phyloP scores from a whole-genome alignment of 2,329 filamentous ascomycete genomes.

The Monosporascus ibericus region DNA sequence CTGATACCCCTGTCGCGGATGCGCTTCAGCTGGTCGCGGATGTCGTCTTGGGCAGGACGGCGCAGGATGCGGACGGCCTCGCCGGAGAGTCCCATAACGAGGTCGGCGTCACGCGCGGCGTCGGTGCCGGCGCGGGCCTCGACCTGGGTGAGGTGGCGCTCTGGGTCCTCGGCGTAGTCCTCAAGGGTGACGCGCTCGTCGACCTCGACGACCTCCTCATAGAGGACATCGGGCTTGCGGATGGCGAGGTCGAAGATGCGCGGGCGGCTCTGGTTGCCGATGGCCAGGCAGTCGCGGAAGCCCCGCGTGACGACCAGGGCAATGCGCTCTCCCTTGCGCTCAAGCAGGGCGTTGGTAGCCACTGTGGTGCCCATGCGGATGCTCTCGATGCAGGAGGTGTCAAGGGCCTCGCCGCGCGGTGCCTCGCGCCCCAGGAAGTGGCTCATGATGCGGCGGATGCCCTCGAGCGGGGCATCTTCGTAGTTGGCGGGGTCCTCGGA shows the following conservation, averaged over 20 bases:
- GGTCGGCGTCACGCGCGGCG: constrained; percentile 41
- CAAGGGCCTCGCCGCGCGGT: constrained; percentile 70
- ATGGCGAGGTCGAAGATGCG: constrained; percentile 90
- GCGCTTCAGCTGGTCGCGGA: constrained; percentile 55
- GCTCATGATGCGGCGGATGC: constrained; percentile 79
- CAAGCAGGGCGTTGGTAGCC: constrained; percentile 84
- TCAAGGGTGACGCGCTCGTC: constrained; percentile 88
- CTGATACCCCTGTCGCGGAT: constrained; percentile 66
- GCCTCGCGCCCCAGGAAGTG: constrained; percentile 71
- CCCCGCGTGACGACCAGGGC: constrained; percentile 82
- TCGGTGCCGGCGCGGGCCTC: constrained; percentile 44
- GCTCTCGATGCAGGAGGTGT: constrained; percentile 78
- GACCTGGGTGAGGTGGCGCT: constrained; percentile 49
- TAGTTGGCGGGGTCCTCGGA: constrained; percentile 91
- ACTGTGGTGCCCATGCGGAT: constrained; percentile 97
- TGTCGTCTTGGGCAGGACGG: constrained; percentile 50
- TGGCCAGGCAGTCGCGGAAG: constrained; percentile 80
- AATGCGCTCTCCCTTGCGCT: constrained; percentile 84
- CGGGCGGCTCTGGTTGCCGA: constrained; percentile 85
- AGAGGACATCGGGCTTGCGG: constrained; percentile 78
- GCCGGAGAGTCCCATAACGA: constrained; percentile 67
- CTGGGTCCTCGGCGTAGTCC: constrained; percentile 85
- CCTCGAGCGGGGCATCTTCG: constrained; percentile 82
- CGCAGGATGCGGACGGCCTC: constrained; percentile 67
- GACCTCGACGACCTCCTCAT: constrained; percentile 79